Conservation (phyloP, 306 rosid species). For the Cicer cuneatum region DNA sequence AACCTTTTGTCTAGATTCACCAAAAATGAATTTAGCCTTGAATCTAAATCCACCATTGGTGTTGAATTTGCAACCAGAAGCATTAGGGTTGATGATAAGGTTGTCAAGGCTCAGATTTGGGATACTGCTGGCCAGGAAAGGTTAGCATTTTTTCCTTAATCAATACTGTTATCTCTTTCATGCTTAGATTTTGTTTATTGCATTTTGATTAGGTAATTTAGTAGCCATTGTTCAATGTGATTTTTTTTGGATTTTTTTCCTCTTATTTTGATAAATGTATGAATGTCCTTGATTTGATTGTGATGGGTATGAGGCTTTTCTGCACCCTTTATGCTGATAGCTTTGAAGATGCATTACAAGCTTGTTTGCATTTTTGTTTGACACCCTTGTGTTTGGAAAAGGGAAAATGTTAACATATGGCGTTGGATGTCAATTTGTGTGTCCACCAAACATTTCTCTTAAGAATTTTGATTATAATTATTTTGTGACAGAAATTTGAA, state of each 20-base stretch:
- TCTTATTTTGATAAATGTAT: background rate
- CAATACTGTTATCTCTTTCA: background rate
- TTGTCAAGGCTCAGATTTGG: conserved; percentile 95
- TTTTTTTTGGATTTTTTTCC: background rate
- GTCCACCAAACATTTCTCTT: too few species aligned
- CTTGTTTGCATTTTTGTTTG: background rate
- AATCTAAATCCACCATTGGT: conserved; percentile 87
- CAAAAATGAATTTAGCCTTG: conserved; percentile 76
- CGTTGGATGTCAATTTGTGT: too few species aligned
- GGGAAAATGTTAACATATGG: background rate
- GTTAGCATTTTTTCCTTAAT: conserved; percentile 46
- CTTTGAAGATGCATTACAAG: conserved; percentile 3
- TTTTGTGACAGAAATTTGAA: background rate
- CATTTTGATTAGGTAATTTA: background rate
- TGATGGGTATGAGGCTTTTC: conserved; percentile 14
- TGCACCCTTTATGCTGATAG: conserved; percentile 23
- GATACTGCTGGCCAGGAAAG: conserved; percentile 96
- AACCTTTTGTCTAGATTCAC: conserved; percentile 83
- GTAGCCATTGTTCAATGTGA: conserved; percentile 1
- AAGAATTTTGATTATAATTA: background rate
- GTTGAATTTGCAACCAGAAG: conserved; percentile 94
- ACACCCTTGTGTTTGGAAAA: conserved; percentile 10
- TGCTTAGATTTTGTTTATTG: conserved; percentile 2
- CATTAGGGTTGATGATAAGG: conserved; percentile 79
- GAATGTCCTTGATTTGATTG: conserved; percentile 29